Conservation (phyloP, 1,139 yeast species). For the Protomyces pachydermus region DNA sequence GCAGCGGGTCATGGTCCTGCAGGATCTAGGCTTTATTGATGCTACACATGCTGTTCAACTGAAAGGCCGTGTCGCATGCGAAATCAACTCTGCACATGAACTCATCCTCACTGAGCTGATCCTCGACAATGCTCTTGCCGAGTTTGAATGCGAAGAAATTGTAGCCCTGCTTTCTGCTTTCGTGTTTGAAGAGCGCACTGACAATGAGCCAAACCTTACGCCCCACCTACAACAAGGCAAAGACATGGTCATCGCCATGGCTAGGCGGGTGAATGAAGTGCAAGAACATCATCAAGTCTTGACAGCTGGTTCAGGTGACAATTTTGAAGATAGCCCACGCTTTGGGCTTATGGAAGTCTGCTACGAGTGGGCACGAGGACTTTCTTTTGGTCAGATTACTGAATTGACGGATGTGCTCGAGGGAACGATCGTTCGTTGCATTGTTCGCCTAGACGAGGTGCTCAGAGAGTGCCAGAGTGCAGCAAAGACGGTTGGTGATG, state of each 20-base stretch:
- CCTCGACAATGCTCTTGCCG: conserved; percentile 84
- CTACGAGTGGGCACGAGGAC: conserved; percentile 97
- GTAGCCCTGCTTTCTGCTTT: conserved; percentile 88
- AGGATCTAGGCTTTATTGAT: conserved; percentile 72
- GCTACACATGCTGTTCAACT: conserved; percentile 66
- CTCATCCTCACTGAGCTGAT: conserved; percentile 81
- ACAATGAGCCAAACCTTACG: conserved; percentile 57
- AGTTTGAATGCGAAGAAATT: conserved; percentile 91
- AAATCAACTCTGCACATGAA: conserved; percentile 86
- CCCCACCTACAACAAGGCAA: conserved; percentile 80
- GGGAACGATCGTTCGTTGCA: conserved; percentile 96
- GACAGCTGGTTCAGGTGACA: conserved; percentile 30
- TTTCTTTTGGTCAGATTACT: conserved; percentile 85
- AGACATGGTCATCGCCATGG: conserved; percentile 62
- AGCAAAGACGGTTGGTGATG: conserved; percentile 90
- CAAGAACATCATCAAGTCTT: conserved; percentile 62
- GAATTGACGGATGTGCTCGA: conserved; percentile 84
- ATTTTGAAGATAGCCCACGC: conserved; percentile 67
- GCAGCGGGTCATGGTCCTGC: conserved; percentile 73
- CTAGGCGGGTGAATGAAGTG: conserved; percentile 56
- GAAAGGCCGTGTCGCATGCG: conserved; percentile 85
- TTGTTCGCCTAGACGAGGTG: conserved; percentile 86
- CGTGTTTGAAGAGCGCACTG: conserved; percentile 82
- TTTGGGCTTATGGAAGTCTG: conserved; percentile 90
- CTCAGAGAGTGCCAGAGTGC: conserved; percentile 94